Conservation (phyloP, 2,329 filamentous ascomycete genomes). For the Sordariomycetes sp. region DNA sequence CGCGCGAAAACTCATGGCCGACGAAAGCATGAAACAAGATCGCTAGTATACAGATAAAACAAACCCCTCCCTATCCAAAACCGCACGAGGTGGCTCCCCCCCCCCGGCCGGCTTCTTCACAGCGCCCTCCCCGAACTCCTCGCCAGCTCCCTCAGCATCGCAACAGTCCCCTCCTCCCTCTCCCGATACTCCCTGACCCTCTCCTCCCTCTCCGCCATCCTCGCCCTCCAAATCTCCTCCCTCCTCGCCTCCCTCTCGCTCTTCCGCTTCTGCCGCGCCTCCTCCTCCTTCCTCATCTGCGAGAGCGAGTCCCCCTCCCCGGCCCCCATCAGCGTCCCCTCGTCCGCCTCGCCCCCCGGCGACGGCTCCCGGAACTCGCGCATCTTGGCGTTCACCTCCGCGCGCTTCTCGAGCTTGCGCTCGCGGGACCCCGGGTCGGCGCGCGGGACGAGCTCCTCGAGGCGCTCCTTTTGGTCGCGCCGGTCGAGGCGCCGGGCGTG, state of each 20-base stretch:
- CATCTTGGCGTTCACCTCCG: conserved; percentile 58
- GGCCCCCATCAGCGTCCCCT: conserved; percentile 55
- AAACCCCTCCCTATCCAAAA: no score
- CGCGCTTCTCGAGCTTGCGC: conserved; percentile 75
- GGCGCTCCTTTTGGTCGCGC: conserved; percentile 50
- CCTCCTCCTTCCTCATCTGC: conserved; percentile 56
- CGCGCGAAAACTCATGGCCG: background rate
- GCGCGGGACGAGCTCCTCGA: conserved; percentile 73
- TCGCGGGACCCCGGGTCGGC: conserved; percentile 75
- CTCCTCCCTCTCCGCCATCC: conserved; percentile 69
- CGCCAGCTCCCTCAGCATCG: conserved; percentile 66
- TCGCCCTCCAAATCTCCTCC: conserved; percentile 67
- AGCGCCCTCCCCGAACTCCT: conserved; percentile 48
- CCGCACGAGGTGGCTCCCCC: background rate
- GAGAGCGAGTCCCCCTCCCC: conserved; percentile 52
- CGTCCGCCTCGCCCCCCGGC: conserved; percentile 50
- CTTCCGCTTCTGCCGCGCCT: conserved; percentile 57
- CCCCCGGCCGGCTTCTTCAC: no score
- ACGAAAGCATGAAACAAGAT: background rate
- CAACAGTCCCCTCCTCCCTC: conserved; percentile 77
- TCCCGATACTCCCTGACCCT: conserved; percentile 53
- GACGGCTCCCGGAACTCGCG: conserved; percentile 58
- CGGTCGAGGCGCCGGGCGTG: conserved; percentile 52
- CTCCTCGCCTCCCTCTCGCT: conserved; percentile 70
- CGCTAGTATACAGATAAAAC: background rate